Percentiles rank a stretch among this genome's conserved stretches.
phyloP scores from a whole-genome alignment of 73 alveolate species.

The Paramecium bursaria region DNA sequence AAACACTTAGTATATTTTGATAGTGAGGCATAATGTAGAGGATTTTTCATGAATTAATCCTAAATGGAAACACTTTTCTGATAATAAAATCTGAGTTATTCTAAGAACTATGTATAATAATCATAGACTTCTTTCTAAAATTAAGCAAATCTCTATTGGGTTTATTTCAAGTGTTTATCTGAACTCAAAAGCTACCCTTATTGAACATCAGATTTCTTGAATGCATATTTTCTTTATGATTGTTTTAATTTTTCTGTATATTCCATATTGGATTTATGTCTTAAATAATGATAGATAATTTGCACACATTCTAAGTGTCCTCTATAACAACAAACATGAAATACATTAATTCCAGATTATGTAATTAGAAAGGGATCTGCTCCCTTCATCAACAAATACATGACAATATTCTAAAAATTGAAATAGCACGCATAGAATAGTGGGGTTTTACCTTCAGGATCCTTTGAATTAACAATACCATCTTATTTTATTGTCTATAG shows the following conservation, averaged over 20 bases:
- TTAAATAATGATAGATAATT: constrained; percentile 2
- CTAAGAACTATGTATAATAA: constrained; percentile 66
- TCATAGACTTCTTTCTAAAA: constrained; percentile 74
- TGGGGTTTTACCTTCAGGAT: constrained; percentile 71
- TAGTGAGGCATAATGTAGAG: constrained; percentile 83
- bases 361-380: constrained; percentile 70
- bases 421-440: constrained; percentile 71
- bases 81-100: constrained; percentile 49
- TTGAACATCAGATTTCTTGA: constrained; percentile 83
- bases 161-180: constrained; percentile 77
- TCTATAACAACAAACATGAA: constrained; percentile 61
- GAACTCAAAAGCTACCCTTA: constrained; percentile 80
- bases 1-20: constrained; percentile 79
- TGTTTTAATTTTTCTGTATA: constrained; percentile 12
- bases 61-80: constrained; percentile 64
- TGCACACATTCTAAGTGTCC: constrained; percentile 63
- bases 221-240: constrained; percentile 74
- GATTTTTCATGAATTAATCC: constrained; percentile 75
- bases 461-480: constrained; percentile 61
- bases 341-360: constrained; percentile 59
- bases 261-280: constrained; percentile 10
- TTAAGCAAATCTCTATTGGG: constrained; percentile 73
- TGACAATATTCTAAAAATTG: constrained; percentile 61
- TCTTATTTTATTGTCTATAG: too few relatives aligned
- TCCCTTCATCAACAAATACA: constrained; percentile 69